These are phyloP conservation scores for Sclerotinia minor DNA, from an alignment of 2,329 filamentous ascomycete species.

Conservation along the genomic window DNA sequence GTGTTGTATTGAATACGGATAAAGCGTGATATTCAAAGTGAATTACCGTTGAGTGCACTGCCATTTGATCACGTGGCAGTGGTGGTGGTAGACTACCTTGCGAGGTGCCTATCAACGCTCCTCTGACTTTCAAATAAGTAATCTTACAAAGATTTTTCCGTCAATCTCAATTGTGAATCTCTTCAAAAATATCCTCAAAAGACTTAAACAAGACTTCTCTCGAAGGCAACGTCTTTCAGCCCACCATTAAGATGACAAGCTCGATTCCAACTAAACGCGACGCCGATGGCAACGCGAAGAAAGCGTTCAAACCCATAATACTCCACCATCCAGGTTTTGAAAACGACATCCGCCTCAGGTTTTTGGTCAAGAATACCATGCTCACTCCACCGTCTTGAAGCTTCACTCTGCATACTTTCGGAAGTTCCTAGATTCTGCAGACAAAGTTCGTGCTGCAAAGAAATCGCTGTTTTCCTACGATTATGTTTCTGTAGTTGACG, in stretches of 20 bases:
- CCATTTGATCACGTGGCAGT: no score
- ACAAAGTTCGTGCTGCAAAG: slow-evolving; percentile 6
- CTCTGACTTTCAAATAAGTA: no score
- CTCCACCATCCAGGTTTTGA: neutral
- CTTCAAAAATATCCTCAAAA: no score
- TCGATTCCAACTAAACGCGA: neutral
- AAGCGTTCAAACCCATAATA: neutral
- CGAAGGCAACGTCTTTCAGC: neutral
- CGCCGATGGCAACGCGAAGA: neutral
- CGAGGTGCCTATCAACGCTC: no score
- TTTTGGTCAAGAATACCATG: slow-evolving; percentile 25
- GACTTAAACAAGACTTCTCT: neutral
- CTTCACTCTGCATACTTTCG: slow-evolving; percentile 26
- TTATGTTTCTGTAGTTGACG: slow-evolving; percentile 28
- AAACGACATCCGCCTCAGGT: slow-evolving; percentile 14
- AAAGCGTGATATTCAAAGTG: no score
- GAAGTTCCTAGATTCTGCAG: slow-evolving; percentile 16
- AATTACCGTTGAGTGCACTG: no score
- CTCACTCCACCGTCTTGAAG: slow-evolving; percentile 26
- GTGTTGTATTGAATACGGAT: no score
- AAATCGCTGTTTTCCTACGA: slow-evolving; percentile 26
- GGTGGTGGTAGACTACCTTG: no score
- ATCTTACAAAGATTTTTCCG: no score
- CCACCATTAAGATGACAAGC: neutral
- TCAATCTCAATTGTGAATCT: no score